Conservation (phyloP, 306 rosid genomes). For the Acacia acuminata region DNA sequence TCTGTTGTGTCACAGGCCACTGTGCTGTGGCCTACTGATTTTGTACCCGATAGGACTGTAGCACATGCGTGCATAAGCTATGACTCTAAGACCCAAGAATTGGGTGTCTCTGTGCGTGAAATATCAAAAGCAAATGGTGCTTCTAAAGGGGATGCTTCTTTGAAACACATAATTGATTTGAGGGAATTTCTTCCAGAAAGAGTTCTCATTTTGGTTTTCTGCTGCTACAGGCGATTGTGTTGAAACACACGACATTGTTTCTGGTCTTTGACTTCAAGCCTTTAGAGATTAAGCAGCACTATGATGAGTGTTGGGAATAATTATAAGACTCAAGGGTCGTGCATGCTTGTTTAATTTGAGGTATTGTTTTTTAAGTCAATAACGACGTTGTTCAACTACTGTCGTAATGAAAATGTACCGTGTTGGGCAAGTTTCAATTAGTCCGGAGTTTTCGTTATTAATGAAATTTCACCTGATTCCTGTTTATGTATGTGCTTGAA, state of each 20-base stretch:
- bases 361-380: too few relatives aligned
- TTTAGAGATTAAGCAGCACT: too few relatives aligned
- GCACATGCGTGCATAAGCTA: neutral
- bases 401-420: too few relatives aligned
- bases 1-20: slow-evolving; percentile 2
- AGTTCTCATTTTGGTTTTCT: slow-evolving; percentile 31
- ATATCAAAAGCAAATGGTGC: neutral
- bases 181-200: slow-evolving; percentile 24
- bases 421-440: too few relatives aligned
- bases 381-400: too few relatives aligned
- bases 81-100: neutral
- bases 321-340: neutral
- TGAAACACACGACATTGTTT: slow-evolving; percentile 18
- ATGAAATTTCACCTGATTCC: too few relatives aligned
- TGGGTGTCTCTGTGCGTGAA: neutral
- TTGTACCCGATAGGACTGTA: neutral
- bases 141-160: neutral
- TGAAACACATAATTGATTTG: slow-evolving; percentile 1
- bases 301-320: too few relatives aligned
- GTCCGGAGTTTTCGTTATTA: too few relatives aligned
- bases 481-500: too few relatives aligned
- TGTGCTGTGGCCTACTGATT: neutral
- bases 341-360: neutral
- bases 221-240: neutral
- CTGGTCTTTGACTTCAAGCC: neutral